phyloP scores from a whole-genome alignment of 495 filamentous ascomycete genomes.

The Neurospora cerealis region DNA sequence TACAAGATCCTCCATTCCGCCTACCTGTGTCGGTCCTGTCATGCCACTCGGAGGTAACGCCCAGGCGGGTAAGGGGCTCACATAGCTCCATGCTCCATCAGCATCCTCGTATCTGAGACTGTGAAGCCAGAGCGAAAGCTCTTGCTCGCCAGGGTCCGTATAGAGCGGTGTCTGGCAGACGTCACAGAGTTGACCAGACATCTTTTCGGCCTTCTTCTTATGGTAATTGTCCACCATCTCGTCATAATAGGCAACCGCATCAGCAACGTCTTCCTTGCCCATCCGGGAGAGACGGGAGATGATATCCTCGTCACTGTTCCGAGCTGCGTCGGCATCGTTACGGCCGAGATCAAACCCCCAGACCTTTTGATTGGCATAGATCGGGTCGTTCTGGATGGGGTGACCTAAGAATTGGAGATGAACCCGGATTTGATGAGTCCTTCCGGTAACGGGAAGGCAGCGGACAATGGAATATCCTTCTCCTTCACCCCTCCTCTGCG shows the following conservation, averaged over 20 bases:
- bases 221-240: constrained; percentile 83
- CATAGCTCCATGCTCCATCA: constrained; percentile 75
- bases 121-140: constrained; percentile 89
- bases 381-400: constrained; percentile 93
- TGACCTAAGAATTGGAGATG: constrained; percentile 92
- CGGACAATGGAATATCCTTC: constrained; percentile 90
- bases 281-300: constrained; percentile 76
- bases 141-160: constrained; percentile 79
- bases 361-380: constrained; percentile 87
- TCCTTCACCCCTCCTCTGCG: constrained; percentile 18
- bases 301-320: constrained; percentile 76
- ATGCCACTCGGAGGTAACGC: constrained; percentile 62
- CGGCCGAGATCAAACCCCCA: constrained; percentile 74
- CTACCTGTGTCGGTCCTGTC: constrained; percentile 49
- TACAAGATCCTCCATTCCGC: constrained; percentile 43
- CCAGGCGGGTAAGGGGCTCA: constrained; percentile 77
- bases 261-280: constrained; percentile 85
- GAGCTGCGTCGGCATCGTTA: constrained; percentile 51
- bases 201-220: constrained; percentile 78
- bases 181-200: constrained; percentile 74
- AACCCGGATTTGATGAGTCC: constrained; percentile 91
- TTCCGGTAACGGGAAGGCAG: constrained; percentile 84
- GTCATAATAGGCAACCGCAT: constrained; percentile 87
- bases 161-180: constrained; percentile 83
- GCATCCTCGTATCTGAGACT: constrained; percentile 77